Evolutionary conservation across 1,284 basidiomycete species (phyloP).

Genomic region (Puccinia sorghi): DNA sequence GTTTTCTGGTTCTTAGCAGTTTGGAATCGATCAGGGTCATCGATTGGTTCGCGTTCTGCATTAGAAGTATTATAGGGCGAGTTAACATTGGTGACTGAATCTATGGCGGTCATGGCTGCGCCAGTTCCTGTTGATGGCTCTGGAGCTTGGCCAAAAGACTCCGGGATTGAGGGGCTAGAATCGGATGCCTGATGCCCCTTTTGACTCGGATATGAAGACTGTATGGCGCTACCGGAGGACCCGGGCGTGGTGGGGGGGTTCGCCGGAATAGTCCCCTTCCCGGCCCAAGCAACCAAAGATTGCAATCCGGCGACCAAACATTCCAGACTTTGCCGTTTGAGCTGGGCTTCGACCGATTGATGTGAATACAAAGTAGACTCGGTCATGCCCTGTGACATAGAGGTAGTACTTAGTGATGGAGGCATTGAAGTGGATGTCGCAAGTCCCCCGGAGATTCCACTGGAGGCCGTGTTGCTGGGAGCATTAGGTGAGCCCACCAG

Average conservation of each 20-base stretch:
- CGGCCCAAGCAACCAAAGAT: conserved; percentile 82
- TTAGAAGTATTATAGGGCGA: conserved; percentile 59
- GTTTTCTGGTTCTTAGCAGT: conserved; percentile 97
- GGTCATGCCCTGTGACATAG: conserved; percentile 61
- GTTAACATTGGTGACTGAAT: conserved; percentile 7
- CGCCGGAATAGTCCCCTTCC: conserved; percentile 55
- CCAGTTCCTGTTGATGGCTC: conserved; percentile 52
- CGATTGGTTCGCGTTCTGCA: conserved; percentile 71
- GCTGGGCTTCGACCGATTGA: conserved; percentile 74
- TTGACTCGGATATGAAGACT: conserved; percentile 26
- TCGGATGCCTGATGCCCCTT: conserved; percentile 29
- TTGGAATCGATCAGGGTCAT: conserved; percentile 92
- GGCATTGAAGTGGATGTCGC: conserved; percentile 61
- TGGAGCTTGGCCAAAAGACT: conserved; percentile 53
- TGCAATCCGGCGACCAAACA: conserved; percentile 81
- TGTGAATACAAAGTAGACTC: conserved; percentile 57
- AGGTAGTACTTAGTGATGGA: conserved; percentile 68
- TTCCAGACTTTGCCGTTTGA: conserved; percentile 83
- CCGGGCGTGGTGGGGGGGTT: conserved; percentile 50
- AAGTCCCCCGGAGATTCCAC: not conserved
- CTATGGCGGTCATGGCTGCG: conserved; percentile 40
- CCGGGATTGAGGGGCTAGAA: conserved; percentile 27
- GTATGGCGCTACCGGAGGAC: conserved; percentile 59
- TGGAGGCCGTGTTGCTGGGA: not conserved
- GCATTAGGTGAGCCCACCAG: conserved; percentile 47